Percentiles rank a stretch among this genome's conserved stretches.
These are phyloP conservation scores for Cordyceps militaris DNA, from an alignment of 2,329 filamentous ascomycete genomes.

Conservation along the genomic window DNA sequence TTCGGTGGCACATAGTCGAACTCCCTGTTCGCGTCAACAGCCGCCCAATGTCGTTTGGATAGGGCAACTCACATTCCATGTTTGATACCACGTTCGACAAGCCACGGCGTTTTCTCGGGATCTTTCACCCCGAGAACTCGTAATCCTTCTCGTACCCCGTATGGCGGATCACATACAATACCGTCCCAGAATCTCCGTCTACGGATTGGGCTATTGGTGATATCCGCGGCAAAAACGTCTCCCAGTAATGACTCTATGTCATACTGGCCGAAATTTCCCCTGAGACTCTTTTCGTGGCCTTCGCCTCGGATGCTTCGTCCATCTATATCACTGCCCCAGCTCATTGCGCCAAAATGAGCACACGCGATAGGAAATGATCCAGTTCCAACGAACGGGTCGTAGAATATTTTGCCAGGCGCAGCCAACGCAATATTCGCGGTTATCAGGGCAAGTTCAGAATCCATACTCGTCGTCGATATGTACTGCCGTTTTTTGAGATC, in stretches of 20 bases:
- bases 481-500: conserved; percentile 91
- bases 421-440: conserved; percentile 88
- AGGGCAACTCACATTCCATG: conserved; percentile 55
- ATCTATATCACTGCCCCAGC: conserved; percentile 89
- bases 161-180: conserved; percentile 92
- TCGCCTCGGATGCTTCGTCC: conserved; percentile 78
- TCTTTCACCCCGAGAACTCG: conserved; percentile 78
- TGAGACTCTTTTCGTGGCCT: conserved; percentile 41
- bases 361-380: conserved; percentile 88
- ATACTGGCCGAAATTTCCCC: conserved; percentile 81
- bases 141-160: conserved; percentile 87
- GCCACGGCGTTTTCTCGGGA: conserved; percentile 48
- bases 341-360: conserved; percentile 78
- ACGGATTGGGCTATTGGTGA: conserved; percentile 78
- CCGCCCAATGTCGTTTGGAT: neutral
- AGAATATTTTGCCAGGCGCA: conserved; percentile 75
- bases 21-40: conserved; percentile 16
- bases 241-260: conserved; percentile 58
- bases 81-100: conserved; percentile 62
- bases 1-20: conserved; percentile 78
- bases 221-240: conserved; percentile 75
- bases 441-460: conserved; percentile 82
- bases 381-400: conserved; percentile 93
- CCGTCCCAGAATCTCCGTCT: conserved; percentile 66
- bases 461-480: conserved; percentile 96